Conservation (phyloP, 2,329 filamentous ascomycete species). For the Incumbomyces lentus region DNA sequence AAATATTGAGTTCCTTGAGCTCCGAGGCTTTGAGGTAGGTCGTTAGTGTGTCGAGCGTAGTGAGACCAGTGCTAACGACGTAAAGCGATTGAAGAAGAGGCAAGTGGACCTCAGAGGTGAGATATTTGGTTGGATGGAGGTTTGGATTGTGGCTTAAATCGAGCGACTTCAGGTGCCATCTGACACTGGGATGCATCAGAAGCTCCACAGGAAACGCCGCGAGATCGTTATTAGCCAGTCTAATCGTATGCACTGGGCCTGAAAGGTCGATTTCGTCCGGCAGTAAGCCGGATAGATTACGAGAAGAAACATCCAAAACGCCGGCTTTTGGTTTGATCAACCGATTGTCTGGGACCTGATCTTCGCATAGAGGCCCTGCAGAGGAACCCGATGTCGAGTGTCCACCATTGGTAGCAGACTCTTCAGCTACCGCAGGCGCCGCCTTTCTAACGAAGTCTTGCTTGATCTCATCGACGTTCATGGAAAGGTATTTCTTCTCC, state of each 20-base stretch:
- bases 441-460: conserved; percentile 54
- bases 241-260: conserved; percentile 34
- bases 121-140: conserved; percentile 52
- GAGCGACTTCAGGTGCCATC: conserved; percentile 56
- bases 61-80: conserved; percentile 63
- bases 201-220: conserved; percentile 55
- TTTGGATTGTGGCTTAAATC: conserved; percentile 64
- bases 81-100: conserved; percentile 68
- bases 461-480: conserved; percentile 73
- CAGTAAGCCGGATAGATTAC: conserved; percentile 36
- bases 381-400: conserved; percentile 35
- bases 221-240: conserved; percentile 67
- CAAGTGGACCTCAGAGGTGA: conserved; percentile 57
- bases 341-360: conserved; percentile 7
- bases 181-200: conserved; percentile 55
- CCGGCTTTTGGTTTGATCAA: conserved; percentile 15
- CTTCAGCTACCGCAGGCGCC: conserved; percentile 43
- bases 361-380: conserved; percentile 1
- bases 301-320: conserved; percentile 57
- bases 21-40: conserved; percentile 59
- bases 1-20: conserved; percentile 69
- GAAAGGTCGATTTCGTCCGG: conserved; percentile 43
- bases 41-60: conserved; percentile 56
- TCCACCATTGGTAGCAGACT: conserved; percentile 32
- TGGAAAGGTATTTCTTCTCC: conserved; percentile 74